Percentiles rank a stretch among this genome's conserved stretches.
Conservation (phyloP, 495 filamentous ascomycete genomes). For the Penicillium bovifimosum region DNA sequence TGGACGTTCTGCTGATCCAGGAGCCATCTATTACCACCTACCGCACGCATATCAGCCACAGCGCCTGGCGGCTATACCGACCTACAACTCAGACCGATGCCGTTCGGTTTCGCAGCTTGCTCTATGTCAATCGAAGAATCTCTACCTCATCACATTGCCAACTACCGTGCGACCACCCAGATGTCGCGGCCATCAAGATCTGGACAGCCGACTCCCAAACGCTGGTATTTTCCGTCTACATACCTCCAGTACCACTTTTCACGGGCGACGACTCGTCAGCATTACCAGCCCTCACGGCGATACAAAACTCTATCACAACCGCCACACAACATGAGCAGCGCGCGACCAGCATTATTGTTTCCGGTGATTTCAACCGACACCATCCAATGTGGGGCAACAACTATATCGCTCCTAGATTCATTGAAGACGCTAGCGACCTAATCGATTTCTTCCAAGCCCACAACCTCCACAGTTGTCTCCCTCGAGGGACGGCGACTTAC, state of each 20-base stretch:
- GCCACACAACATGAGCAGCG: conserved; percentile 1
- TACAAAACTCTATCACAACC: too few species aligned
- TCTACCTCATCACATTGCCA: conserved; percentile 21
- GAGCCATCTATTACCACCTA: conserved; percentile 21
- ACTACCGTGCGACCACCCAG: conserved; percentile 19
- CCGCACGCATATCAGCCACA: conserved; percentile 25
- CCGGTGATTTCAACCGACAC: conserved; percentile 10
- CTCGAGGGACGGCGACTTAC: conserved; percentile 4
- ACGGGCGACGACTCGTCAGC: too few species aligned
- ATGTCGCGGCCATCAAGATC: conserved; percentile 19
- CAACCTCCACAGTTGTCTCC: conserved; percentile 2
- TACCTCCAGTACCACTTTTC: conserved; percentile 6
- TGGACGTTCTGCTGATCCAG: conserved; percentile 26
- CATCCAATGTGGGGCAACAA: conserved; percentile 3
- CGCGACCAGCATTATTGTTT: neutral
- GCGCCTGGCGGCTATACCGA: conserved; percentile 24
- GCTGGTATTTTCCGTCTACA: conserved; percentile 20
- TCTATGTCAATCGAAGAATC: conserved; percentile 22
- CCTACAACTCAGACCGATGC: conserved; percentile 9
- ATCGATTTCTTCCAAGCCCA: conserved; percentile 17
- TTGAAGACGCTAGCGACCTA: conserved; percentile 19
- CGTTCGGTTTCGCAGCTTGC: conserved; percentile 16
- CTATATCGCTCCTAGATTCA: neutral
- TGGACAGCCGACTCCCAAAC: conserved; percentile 18
- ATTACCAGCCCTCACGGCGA: too few species aligned